Conservation (phyloP, 257 asterid species). For the Solanum corneliomulleri region DNA sequence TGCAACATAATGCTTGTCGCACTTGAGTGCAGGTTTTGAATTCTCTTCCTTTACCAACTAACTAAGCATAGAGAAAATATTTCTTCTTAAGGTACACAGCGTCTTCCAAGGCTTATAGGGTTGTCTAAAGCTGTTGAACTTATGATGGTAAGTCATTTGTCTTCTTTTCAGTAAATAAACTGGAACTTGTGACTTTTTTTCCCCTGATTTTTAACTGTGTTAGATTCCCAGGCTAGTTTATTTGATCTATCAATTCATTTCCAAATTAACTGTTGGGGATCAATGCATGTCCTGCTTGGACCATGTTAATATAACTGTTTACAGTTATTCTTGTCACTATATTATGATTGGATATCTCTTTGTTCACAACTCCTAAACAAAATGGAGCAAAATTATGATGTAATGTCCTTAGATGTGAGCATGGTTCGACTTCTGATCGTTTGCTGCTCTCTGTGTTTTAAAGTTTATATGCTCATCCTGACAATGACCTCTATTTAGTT, state of each 20-base stretch:
- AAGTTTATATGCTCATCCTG: background rate
- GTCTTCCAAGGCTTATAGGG: conserved; percentile 92
- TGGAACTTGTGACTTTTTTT: background rate
- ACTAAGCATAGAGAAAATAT: background rate
- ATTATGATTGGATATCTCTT: background rate
- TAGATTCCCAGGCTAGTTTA: background rate
- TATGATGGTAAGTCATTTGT: conserved; percentile 59
- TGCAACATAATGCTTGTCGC: background rate
- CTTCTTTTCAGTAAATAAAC: background rate
- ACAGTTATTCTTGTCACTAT: background rate
- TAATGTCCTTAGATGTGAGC: background rate
- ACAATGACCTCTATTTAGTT: background rate
- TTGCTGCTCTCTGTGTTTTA: background rate
- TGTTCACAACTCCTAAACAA: background rate
- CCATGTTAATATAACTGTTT: background rate
- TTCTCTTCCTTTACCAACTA: background rate
- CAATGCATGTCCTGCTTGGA: background rate
- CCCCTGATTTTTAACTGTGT: background rate
- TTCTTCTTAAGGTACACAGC: conserved; percentile 71
- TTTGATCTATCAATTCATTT: background rate
- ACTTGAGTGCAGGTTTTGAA: background rate
- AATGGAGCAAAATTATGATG: background rate
- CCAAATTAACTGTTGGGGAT: background rate
- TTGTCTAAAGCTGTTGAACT: conserved; percentile 75
- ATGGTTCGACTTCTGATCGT: background rate